A percentile compares a stretch with the other conserved stretches of the same genome.
Evolutionary conservation across 768 basidiomycete genomes (phyloP).

Genomic region (Termitomyces sp.): DNA sequence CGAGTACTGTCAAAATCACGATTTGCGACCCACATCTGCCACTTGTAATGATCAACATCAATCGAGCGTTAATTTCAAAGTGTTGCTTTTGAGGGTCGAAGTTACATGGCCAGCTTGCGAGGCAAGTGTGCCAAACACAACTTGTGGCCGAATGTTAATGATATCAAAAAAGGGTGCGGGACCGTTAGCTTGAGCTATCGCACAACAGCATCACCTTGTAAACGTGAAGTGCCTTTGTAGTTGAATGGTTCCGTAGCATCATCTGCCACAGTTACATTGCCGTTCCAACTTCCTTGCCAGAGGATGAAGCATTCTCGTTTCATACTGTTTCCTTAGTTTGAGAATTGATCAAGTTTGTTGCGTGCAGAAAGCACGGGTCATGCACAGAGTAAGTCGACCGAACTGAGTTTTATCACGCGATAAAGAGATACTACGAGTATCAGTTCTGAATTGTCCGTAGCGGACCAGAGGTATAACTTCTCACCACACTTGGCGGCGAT

Average conservation of each 20-base stretch:
- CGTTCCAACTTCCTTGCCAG: too few relatives aligned
- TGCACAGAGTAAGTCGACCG: slow-evolving; percentile 38
- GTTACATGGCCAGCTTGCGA: slow-evolving; percentile 24
- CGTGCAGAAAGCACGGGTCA: slow-evolving; percentile 6
- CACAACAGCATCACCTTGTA: slow-evolving; percentile 37
- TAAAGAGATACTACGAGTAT: slow-evolving; percentile 13
- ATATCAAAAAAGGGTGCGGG: slow-evolving; percentile 7
- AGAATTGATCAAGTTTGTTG: background rate
- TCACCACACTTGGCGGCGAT: too few relatives aligned
- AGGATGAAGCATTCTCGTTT: slow-evolving; percentile 37
- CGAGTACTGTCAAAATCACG: background rate
- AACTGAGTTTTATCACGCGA: slow-evolving; percentile 35
- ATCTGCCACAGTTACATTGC: too few relatives aligned
- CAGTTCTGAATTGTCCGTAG: too few relatives aligned
- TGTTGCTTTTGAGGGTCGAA: slow-evolving; percentile 38
- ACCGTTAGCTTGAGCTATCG: slow-evolving; percentile 30
- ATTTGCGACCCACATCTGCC: slow-evolving; percentile 33
- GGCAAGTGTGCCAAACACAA: slow-evolving; percentile 38
- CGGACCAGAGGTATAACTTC: too few relatives aligned
- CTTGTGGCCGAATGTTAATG: background rate
- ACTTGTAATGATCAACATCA: slow-evolving; percentile 47
- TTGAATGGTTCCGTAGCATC: too few relatives aligned
- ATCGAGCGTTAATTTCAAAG: slow-evolving; percentile 42
- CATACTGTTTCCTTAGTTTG: slow-evolving; percentile 37
- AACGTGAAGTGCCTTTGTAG: slow-evolving; percentile 40